Percentiles rank a stretch among this genome's conserved stretches.
Evolutionary conservation across 345 rosid genomes (phyloP).

Genomic region (Cochlearia excelsa): DNA sequence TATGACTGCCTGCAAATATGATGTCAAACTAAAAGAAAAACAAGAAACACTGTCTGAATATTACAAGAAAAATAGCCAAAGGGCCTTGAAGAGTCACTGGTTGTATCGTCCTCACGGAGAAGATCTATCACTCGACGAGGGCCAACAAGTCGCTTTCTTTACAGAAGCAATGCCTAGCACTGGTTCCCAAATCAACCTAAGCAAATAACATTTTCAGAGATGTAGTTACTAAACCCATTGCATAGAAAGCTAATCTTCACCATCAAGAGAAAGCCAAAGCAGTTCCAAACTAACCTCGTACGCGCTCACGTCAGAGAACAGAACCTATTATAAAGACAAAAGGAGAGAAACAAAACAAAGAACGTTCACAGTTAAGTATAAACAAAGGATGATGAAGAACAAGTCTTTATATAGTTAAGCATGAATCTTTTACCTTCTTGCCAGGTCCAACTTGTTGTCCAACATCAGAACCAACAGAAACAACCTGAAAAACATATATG

Average conservation of each 20-base stretch:
- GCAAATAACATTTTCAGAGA: not conserved
- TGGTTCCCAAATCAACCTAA: constrained; percentile 77
- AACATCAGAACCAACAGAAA: too few relatives aligned
- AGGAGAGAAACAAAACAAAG: not conserved
- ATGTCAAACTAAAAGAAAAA: too few relatives aligned
- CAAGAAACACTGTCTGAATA: not conserved
- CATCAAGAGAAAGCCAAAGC: not conserved
- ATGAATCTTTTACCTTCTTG: not conserved
- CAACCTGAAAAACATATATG: too few relatives aligned
- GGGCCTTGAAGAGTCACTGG: not conserved
- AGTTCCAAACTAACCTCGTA: constrained; percentile 49
- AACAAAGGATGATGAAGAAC: constrained; percentile 1
- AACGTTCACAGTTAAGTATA: not conserved
- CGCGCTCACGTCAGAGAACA: constrained; percentile 81
- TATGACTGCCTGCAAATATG: too few relatives aligned
- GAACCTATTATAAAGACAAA: constrained; percentile 53
- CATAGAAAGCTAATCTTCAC: constrained; percentile 8
- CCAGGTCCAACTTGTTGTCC: too few relatives aligned
- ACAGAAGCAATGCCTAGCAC: constrained; percentile 69
- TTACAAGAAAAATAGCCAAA: not conserved
- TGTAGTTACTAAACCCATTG: not conserved
- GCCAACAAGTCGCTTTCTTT: constrained; percentile 84
- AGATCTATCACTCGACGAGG: constrained; percentile 54
- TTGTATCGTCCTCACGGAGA: not conserved
- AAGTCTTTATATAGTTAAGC: not conserved